These are phyloP conservation scores for Symbiodinium pilosum DNA, from an alignment of 73 alveolate genomes.

Conservation along the genomic window DNA sequence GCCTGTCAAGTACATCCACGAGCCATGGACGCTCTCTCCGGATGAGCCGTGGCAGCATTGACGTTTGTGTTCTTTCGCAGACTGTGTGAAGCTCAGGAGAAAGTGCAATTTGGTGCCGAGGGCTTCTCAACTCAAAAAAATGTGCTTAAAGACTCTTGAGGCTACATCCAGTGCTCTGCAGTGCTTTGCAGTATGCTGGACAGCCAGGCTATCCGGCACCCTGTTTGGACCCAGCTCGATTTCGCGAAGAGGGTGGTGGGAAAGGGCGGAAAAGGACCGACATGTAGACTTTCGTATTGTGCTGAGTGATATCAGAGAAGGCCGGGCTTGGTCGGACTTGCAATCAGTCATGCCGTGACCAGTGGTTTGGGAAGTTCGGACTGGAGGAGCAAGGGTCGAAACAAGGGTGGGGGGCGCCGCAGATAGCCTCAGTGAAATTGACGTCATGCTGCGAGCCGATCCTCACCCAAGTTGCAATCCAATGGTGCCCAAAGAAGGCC, in stretches of 20 bases:
- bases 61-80: neutral
- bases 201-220: slow-evolving; percentile 53
- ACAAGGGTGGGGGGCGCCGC: neutral
- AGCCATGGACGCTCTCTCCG: slow-evolving; percentile 97
- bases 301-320: no score
- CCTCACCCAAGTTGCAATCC: no score
- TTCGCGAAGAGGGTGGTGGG: slow-evolving; percentile 70
- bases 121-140: neutral
- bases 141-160: no score
- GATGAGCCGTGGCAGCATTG: slow-evolving; percentile 1
- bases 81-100: slow-evolving; percentile 17
- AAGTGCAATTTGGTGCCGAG: slow-evolving; percentile 62
- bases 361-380: neutral
- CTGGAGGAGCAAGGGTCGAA: neutral
- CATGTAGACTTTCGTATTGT: no score
- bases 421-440: neutral
- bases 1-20: slow-evolving; percentile 96
- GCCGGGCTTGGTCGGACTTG: neutral
- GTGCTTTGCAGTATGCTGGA: neutral
- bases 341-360: neutral
- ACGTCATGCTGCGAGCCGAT: no score
- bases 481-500: neutral
- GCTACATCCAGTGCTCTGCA: no score
- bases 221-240: slow-evolving; percentile 40
- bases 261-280: neutral